Evolutionary conservation across 78 protist species (phyloP), one percentile per base, ranked within the genome.

Genomic region (Isochrysis galbana): DNA sequence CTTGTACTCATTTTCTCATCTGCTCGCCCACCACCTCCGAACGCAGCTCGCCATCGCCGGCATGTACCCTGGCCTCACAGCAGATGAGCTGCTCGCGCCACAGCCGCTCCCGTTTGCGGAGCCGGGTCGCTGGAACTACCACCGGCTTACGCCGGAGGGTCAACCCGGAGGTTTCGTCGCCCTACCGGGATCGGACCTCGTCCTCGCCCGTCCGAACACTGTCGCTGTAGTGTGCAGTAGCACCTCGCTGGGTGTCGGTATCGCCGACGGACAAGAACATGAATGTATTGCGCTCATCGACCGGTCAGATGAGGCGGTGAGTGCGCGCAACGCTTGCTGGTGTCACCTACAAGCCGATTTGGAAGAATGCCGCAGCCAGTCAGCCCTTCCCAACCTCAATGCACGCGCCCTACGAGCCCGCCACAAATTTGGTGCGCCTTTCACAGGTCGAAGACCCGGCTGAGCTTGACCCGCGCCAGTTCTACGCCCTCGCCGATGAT

Each of bases 41-140:
- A 26, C 22, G 84, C 84, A 39, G 29, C 19, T 61, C 29, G 74
- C 74, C 29, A 61, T 61, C 14, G 74, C 74, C 74, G 84, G 84
- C 26, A 2, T 21, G 34, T 77, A 39, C 84, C 84, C 84, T 5
- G 84, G 84, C 47, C 46, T 77, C 36, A 77, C 47, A 4, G 21
- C 84, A 26, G 84, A 36, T 2, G n/a, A 77, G 47, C 84, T 77
- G 23, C 84, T 36, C 47, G 25, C 47, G 84, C 84, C 84, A 32
- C 44, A 77, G 84, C 84, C 84, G 46, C 84, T 77, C 48, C 84
- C 84, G 14, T 77, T 77, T 46, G 32, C 84, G 32, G 34, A 17
- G 46, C 32, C 21, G 2, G 84, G 84, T n/a, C 14, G 5, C 34
- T 77, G 84, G 84, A 77, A 77, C 22, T 77, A 77, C 46, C 84